Percentiles rank a stretch among this genome's conserved stretches.
These are phyloP conservation scores for Hygrophorus russula DNA, from an alignment of 768 basidiomycete species.

Conservation along the genomic window DNA sequence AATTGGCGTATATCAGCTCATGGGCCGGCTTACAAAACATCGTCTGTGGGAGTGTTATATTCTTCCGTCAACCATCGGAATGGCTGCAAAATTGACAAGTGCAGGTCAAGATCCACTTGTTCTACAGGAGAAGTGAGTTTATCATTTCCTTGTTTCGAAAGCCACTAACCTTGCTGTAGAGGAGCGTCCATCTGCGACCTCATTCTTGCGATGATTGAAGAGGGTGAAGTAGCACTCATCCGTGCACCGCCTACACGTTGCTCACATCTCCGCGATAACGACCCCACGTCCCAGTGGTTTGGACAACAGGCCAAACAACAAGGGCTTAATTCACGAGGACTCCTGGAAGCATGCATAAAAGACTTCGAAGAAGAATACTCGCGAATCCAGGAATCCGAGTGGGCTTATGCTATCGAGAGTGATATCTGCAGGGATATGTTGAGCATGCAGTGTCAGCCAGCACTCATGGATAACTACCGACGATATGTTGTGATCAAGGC, in stretches of 20 bases:
- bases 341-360: constrained; percentile 32
- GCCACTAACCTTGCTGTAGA: constrained; percentile 16
- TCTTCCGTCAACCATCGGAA: constrained; percentile 51
- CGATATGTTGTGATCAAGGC: constrained; percentile 52
- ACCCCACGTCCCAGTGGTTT: constrained; percentile 25
- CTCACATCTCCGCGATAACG: constrained; percentile 11
- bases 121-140: constrained; percentile 28
- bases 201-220: constrained; percentile 39
- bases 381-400: constrained; percentile 21
- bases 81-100: constrained; percentile 31
- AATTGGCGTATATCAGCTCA: constrained; percentile 31
- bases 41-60: constrained; percentile 63
- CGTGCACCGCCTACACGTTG: constrained; percentile 34
- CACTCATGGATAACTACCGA: constrained; percentile 47
- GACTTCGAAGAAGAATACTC: constrained; percentile 27
- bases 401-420: constrained; percentile 26
- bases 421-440: constrained; percentile 39
- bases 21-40: constrained; percentile 44
- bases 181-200: constrained; percentile 26
- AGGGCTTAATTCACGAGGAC: constrained; percentile 24
- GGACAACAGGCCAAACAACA: constrained; percentile 18
- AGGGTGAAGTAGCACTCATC: constrained; percentile 44
- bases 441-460: constrained; percentile 51
- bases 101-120: constrained; percentile 27
- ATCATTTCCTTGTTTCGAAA: background rate